Base-by-base conservation (phyloP, 176 grass and related monocot genomes). In the Ampelocalamus luodianensis region DNA sequence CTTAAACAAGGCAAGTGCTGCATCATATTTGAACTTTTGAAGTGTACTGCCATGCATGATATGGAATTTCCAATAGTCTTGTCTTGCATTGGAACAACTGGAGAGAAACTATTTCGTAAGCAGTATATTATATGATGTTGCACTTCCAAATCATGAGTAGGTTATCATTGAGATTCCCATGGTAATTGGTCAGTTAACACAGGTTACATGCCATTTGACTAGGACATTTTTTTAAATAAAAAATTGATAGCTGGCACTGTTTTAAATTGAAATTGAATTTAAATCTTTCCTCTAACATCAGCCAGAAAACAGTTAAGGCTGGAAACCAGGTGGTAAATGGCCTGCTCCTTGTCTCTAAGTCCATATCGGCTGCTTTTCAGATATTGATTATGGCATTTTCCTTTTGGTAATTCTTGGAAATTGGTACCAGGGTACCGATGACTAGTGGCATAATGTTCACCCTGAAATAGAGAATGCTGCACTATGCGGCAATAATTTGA, bases 1-100 rank as follows among this genome's bases (percentile, higher is more conserved):
- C 79, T 79, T 98, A 72, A 98, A 98, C 85, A 98, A 98, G 93
- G 95, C 84, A 88, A 89, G 20, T 15, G n/a, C 42, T 74, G 0
- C 27, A 73, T 63, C 43, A 37, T 74, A 50, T 62, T 66, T 48
- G 3, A 66, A 65, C 5, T 49, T 63, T 48, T 64, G 10, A 66
- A 51, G 62, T 66, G 37, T 66, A 66, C 27, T 15, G 10, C 61
- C 60, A 79, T 79, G 51, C 27, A 79, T 49, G 58, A 78, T 13
- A 49, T 37, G 43, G 17, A 79, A 65, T 36, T 79, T 42, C 17
- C 6, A 82, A 61, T 23, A 49, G 15, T 61, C 17, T 60, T 45
- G 39, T 60, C 10, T 27, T 71, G 10, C 5, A 26, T 11, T 82
- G 46, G 44, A 80, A 67, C 62, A 80, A 80, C 77, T 15, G 20